These are phyloP conservation scores for Linum usitatissimum DNA, from an alignment of 345 rosid species.

Conservation along the genomic window DNA sequence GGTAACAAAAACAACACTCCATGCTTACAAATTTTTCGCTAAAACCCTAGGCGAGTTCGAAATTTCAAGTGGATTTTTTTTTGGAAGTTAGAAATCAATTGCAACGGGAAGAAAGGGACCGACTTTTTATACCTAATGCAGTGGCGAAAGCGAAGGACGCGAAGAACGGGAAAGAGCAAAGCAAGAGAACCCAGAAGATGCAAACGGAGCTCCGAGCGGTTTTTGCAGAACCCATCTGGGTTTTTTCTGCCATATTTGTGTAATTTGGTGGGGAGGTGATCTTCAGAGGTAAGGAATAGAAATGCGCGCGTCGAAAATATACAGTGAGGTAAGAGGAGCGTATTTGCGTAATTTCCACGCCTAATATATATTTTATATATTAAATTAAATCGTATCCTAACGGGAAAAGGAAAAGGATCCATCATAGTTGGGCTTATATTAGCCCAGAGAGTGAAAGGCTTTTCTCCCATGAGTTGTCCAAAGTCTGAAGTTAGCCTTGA, in stretches of 20 bases:
- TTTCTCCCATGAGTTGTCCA: too few relatives aligned
- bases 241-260: not conserved
- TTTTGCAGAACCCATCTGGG: conserved; percentile 25
- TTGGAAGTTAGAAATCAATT: conserved; percentile 1
- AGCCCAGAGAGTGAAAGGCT: too few relatives aligned
- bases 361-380: too few relatives aligned
- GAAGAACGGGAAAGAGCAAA: conserved; percentile 15
- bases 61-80: too few relatives aligned
- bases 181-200: conserved; percentile 17
- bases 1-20: not conserved
- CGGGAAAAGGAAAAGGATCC: too few relatives aligned
- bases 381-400: too few relatives aligned
- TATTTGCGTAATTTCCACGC: conserved; percentile 20
- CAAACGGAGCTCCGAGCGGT: conserved; percentile 23
- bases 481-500: too few relatives aligned
- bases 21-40: not conserved
- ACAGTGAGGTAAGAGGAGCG: conserved; percentile 12
- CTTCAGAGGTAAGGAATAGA: not conserved
- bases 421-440: too few relatives aligned
- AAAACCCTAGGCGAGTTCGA: too few relatives aligned
- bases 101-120: not conserved
- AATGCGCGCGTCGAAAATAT: conserved; percentile 28
- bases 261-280: not conserved
- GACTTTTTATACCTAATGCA: conserved; percentile 30
- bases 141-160: conserved; percentile 18